These are phyloP conservation scores for Arthrobotrys sphaeroides DNA, from an alignment of 2,329 filamentous ascomycete species.

Conservation along the genomic window DNA sequence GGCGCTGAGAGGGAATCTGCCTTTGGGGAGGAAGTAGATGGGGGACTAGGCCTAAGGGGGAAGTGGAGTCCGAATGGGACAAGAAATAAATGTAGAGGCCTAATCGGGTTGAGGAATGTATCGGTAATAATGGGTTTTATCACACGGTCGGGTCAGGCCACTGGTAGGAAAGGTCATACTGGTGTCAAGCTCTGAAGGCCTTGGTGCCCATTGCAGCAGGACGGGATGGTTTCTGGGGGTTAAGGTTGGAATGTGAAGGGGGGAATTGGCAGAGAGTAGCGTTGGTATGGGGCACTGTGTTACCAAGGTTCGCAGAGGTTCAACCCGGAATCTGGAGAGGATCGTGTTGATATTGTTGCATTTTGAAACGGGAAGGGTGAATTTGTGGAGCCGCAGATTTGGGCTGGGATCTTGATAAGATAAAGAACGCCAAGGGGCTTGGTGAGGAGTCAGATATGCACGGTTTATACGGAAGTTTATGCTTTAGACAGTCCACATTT, in stretches of 20 bases:
- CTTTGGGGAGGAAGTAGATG: neutral
- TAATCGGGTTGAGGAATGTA: neutral
- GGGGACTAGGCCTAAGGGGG: neutral
- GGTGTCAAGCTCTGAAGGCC: no score
- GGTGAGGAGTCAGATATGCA: neutral
- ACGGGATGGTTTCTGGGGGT: no score
- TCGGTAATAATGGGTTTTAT: no score
- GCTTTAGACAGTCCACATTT: no score
- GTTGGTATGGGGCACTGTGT: no score
- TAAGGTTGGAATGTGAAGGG: neutral
- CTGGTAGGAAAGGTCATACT: no score
- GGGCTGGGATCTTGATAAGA: conserved; percentile 40
- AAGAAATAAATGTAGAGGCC: no score
- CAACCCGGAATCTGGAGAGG: neutral
- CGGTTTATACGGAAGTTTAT: no score
- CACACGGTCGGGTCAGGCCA: no score
- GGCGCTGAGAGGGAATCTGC: conserved; percentile 3
- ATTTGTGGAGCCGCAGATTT: neutral
- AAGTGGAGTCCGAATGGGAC: neutral
- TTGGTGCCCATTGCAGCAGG: no score
- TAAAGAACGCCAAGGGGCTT: conserved; percentile 2
- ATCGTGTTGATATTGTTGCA: conserved; percentile 28
- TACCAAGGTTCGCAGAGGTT: neutral
- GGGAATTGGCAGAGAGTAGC: no score
- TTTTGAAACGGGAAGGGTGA: neutral